Base-by-base conservation (phyloP, 305 asterid species). In the Withania somnifera region DNA sequence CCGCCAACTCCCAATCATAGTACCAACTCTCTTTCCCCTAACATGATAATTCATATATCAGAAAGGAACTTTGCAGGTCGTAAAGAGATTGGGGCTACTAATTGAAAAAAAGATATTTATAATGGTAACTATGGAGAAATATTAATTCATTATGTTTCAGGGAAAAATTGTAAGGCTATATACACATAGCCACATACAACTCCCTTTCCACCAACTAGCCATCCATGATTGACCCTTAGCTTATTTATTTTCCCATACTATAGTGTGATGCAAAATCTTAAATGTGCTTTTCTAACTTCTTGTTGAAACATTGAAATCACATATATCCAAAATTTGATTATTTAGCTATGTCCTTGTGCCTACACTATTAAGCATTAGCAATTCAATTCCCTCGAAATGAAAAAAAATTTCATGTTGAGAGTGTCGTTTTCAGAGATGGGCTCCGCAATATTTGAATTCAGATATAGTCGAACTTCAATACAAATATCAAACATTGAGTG, bases 1-100 rank as follows among this genome's bases (percentile, higher is more conserved):
- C 84, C 91, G 0, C 91, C 92, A 0, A 14, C 92, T 54, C 86
- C 89, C 14, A 85, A 82, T 19, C 80, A 85, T 38, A 83, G 87
- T 85, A 82, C 91, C 6, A 67, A 4, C 76, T 5, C 19, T 60
- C 68, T 11, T 24, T 30, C 10, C 1, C 11, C 19, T 7, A 15
- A 0, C 11, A 5, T 26, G 6, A 51, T 20, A 9, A 80, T 5
- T n/a, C 83, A 6, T 0, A 26, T 66, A 4, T 9, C 53, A 71
- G 4, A 61, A 53, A 80, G 19, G 11, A 61, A 26, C 24, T 80
- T 80, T 28, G 77, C 0, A 7, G 50, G 57, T 7, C 57, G 2
- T 71, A 71, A 71, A 63, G n/a, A n/a, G n/a, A n/a, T n/a, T 20
- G 87, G 84, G 14, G 88, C 89, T 13, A 30, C 22, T 71, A 71